Base-by-base conservation (phyloP, 805 yeast genomes). In the Ogataea neopini region DNA sequence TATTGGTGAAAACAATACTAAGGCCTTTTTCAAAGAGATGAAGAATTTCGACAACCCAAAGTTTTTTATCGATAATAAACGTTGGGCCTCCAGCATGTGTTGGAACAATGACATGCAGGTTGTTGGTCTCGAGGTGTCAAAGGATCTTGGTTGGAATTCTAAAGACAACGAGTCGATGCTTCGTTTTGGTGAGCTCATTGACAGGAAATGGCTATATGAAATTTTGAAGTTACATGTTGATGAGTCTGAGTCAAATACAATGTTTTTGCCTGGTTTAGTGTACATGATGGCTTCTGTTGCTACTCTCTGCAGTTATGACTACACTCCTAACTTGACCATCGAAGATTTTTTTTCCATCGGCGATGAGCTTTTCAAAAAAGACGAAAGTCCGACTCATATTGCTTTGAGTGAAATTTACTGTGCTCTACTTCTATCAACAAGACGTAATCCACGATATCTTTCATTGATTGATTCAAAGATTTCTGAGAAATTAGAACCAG, bases 361-460 rank as follows among this genome's bases (percentile, higher is more conserved):
- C 15, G 67, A 68, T 5, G 72, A 69, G 4, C 61, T 75, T 6
- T 88, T 84, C 58, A 77, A 78, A 11, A 72, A 75, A 23, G 83
- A 81, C 48, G 96, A 89, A 48, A 86, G 84, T 56, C 79, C 88
- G 13, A 71, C 86, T 2, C 95, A 91, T 61, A 81, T 94, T 23
- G 82, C 85, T 9, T 72, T 77, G 1, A 80, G 88, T 47, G 97
- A 91, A 62, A 62, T 88, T 1, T 67, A 83, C 23, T 75, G 83
- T 14, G 95, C 91, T 2, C 55, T 89, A 6, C 60, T 87, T 15
- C 59, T 79, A 6, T 74, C 81, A 2, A 69, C 81, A 6, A 71
- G 80, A n/a, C 48, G 47, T 20, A 55, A 58, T 22, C 61, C 67
- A 2, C 54, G 62, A 0, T 68, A 67, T 3, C 35, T 68, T 7